Conservation (phyloP, 2,329 filamentous ascomycete species). For the Talaromyces sp. region DNA sequence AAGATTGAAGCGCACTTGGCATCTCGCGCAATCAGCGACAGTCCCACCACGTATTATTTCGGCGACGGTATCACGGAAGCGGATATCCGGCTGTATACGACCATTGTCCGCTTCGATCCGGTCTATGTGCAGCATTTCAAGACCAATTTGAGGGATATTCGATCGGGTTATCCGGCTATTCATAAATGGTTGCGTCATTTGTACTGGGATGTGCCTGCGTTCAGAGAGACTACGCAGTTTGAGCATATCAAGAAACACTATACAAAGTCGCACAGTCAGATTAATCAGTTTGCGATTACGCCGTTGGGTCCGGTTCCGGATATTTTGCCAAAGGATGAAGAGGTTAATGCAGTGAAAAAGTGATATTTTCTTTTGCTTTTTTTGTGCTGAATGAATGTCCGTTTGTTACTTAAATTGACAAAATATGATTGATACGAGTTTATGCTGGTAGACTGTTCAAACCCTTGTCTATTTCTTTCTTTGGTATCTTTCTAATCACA, state of each 20-base stretch:
- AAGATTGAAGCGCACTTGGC: slow-evolving; percentile 65
- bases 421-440: neutral
- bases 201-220: slow-evolving; percentile 78
- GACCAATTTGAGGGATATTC: slow-evolving; percentile 79
- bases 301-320: slow-evolving; percentile 79
- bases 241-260: slow-evolving; percentile 88
- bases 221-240: slow-evolving; percentile 78
- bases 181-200: slow-evolving; percentile 76
- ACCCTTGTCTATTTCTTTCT: neutral
- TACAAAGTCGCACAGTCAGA: slow-evolving; percentile 60
- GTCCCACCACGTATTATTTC: slow-evolving; percentile 70
- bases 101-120: slow-evolving; percentile 65
- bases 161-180: slow-evolving; percentile 72
- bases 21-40: slow-evolving; percentile 23
- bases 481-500: neutral
- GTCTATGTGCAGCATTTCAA: slow-evolving; percentile 80
- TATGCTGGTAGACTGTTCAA: neutral
- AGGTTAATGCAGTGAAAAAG: slow-evolving; percentile 48
- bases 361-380: neutral
- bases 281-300: slow-evolving; percentile 66
- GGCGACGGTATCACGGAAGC: slow-evolving; percentile 72
- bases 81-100: slow-evolving; percentile 71
- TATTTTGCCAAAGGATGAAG: slow-evolving; percentile 70
- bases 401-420: neutral
- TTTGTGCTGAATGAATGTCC: neutral